Evolutionary conservation across 1,284 basidiomycete species (phyloP), one percentile per base, ranked within the genome.

Genomic region (Cutaneotrichosporon cutaneum): DNA sequence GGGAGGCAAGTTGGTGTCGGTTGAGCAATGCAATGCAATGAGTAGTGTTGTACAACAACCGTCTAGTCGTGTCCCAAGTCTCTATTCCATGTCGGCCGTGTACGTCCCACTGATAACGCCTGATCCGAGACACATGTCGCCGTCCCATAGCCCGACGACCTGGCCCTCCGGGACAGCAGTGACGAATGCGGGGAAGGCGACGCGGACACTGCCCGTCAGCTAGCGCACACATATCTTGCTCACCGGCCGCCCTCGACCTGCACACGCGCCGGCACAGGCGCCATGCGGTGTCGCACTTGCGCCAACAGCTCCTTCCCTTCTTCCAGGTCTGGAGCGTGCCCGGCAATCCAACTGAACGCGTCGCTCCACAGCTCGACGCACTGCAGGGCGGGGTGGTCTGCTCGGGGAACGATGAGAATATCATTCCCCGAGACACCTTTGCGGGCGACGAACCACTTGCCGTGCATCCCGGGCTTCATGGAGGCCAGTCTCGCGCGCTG

Each of bases 91-190:
- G 44, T 57, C 30, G 22, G n/a, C 35, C 10, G 47, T 51, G 2
- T 9, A 8, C 36, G 74, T 78, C 39, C 72, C 67, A 11, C 65
- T 70, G 59, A 94, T 92, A 13, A 83, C 79, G 21, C 90, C 94
- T 72, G 89, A 90, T 3, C 93, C 93, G 26, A 95, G 81, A 78
- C 92, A 94, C 86, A 88, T 88, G 58, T 88, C 84, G 2, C 81
- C 85, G 62, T 87, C 83, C 81, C 87, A 95, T 7, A 95, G 65
- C 0, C 84, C 87, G 8, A 87, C 87, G 32, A 90, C 84, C 76
- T 96, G 94, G 2, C 93, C 93, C 0, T 85, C 83, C 0, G 91
- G 84, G n/a, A 92, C 86, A 4, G 86, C 88, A 52, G 84, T 83
- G 54, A 90, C 83, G 0, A 87, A 85, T 47, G 84, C 77, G 50